Evolutionary conservation across 1,139 yeast genomes (phyloP), one percentile per base, ranked within the genome.

Genomic region (Geotrichum europaeum): DNA sequence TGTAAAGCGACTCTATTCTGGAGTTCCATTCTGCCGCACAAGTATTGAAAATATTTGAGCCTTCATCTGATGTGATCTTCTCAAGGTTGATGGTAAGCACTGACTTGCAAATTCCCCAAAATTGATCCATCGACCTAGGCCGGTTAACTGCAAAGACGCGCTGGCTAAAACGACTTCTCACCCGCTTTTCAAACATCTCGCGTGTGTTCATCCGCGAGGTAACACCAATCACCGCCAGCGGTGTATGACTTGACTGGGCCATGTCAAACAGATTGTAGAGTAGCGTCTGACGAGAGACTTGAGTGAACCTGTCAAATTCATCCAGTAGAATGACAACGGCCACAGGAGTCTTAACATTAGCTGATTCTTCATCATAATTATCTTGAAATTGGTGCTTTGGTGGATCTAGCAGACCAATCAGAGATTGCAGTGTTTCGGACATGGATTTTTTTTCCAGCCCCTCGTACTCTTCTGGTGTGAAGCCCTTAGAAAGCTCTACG

Each of bases 131-230:
- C 60, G 74, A 62, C 55, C 65, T 55, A 56, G 86, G 78, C 59
- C 84, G 85, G 51, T 81, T 81, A 53, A 90, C 77, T 45, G 82
- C 79, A 43, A 89, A 79, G 1, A 88, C 76, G 58, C 96, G 76
- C 70, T 92, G 97, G 43, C 96, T 86, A 72, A 92, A 94, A 64
- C 99, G 78, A 62, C 96, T 87, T 66, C 91, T 82, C 0, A 95
- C 98, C 67, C 99, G 81, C 69, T 92, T 94, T 70, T 95, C 99
- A 60, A 94, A 77, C 65, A 84, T 78, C 67, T 94, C 98, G 58
- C 92, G 77, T 0, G 90, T 81, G 9, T 89, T 89, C 66, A 89
- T 78, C 61, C 86, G 85, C 1, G 94, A 80, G 0, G 96, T 86
- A 6, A 88, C 75, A 0, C 98, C 98, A 58, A 94, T 75, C 4